A percentile compares a stretch with the other conserved stretches of the same genome.
phyloP scores from a whole-genome alignment of 1,284 basidiomycete species.

The Melanopsichium pennsylvanicum region DNA sequence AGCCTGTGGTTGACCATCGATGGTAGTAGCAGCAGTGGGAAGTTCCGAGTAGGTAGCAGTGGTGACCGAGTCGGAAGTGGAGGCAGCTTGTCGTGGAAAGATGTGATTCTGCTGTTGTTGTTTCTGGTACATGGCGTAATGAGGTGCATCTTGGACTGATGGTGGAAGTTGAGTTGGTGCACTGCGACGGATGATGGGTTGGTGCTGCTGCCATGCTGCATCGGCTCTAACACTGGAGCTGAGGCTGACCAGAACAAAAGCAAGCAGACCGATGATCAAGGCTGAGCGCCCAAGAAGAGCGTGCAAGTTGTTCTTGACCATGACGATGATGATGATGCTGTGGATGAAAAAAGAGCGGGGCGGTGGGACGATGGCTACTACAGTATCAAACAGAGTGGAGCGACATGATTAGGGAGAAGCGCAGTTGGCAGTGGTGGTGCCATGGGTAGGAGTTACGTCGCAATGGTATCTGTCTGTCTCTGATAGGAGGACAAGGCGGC shows the following conservation, averaged over 20 bases:
- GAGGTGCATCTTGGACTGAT: not conserved
- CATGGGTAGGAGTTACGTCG: not conserved
- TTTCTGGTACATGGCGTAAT: not conserved
- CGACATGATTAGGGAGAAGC: conserved; percentile 1
- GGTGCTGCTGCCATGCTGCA: not conserved
- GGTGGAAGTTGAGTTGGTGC: conserved; percentile 4
- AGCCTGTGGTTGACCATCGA: conserved; percentile 49
- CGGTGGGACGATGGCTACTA: not conserved
- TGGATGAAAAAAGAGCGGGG: not conserved
- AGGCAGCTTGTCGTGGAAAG: conserved; percentile 6
- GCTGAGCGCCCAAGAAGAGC: not conserved
- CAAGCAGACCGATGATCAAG: conserved; percentile 7
- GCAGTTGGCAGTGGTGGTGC: not conserved
- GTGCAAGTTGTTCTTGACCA: too few relatives aligned
- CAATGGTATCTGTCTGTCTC: too few relatives aligned
- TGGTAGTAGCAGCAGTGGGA: conserved; percentile 34
- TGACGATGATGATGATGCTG: too few relatives aligned
- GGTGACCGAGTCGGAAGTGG: conserved; percentile 4
- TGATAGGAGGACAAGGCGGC: too few relatives aligned
- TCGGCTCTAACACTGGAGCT: not conserved
- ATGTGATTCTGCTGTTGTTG: conserved; percentile 6
- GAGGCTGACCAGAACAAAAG: conserved; percentile 16
- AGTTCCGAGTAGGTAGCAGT: conserved; percentile 28
- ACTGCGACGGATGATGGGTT: conserved; percentile 4
- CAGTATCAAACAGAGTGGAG: not conserved